These are phyloP conservation scores for Rhynchospora tenuis DNA, from an alignment of 176 grass and related monocot species.

Conservation along the genomic window DNA sequence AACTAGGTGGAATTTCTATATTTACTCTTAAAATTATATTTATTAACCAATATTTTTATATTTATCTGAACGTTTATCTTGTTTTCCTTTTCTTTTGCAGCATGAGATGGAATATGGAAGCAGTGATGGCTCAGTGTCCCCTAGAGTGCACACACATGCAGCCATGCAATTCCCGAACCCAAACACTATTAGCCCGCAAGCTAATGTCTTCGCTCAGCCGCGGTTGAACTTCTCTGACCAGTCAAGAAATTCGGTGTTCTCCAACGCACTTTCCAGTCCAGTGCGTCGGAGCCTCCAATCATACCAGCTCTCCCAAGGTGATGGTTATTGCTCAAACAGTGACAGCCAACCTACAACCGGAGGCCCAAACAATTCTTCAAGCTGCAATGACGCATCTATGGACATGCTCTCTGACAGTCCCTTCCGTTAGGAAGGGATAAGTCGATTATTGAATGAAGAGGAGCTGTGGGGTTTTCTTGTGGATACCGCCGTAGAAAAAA, in stretches of 20 bases:
- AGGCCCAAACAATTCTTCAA: constrained; percentile 39
- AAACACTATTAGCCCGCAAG: constrained; percentile 29
- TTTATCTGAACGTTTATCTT: constrained; percentile 22
- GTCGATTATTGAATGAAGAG: neutral
- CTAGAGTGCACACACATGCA: constrained; percentile 42
- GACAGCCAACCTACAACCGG: constrained; percentile 34
- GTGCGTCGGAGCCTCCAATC: constrained; percentile 55
- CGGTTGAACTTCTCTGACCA: constrained; percentile 45
- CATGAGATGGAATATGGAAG: constrained; percentile 78
- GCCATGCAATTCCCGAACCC: constrained; percentile 41
- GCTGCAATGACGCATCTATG: constrained; percentile 73
- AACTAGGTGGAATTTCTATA: too few species aligned
- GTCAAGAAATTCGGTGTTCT: constrained; percentile 65
- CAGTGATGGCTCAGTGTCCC: constrained; percentile 51
- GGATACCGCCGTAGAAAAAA: neutral
- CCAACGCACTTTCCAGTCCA: constrained; percentile 64
- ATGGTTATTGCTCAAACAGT: constrained; percentile 41
- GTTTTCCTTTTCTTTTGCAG: constrained; percentile 33
- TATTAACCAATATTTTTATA: neutral
- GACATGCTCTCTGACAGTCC: constrained; percentile 69
- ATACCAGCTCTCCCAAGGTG: constrained; percentile 50
- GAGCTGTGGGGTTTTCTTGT: neutral
- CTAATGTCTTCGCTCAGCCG: constrained; percentile 27
- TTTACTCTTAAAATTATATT: neutral
- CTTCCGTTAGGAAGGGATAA: constrained; percentile 15